Percentiles rank a stretch among this genome's conserved stretches.
These are phyloP conservation scores for Nannizziopsis barbatae DNA, from an alignment of 2,329 filamentous ascomycete species.

Conservation along the genomic window DNA sequence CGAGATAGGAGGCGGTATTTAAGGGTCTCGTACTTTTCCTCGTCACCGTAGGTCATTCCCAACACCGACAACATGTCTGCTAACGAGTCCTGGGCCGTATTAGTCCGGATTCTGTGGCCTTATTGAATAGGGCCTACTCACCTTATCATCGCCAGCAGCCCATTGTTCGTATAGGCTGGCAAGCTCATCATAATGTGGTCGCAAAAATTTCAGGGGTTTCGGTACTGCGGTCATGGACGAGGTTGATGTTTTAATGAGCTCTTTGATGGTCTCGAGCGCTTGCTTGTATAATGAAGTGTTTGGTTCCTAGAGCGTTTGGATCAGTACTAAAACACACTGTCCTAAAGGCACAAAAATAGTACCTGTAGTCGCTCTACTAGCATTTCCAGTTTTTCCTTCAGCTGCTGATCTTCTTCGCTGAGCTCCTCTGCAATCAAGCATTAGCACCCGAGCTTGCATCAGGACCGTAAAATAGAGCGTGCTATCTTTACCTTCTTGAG, in stretches of 20 bases:
- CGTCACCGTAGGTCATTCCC: constrained; percentile 97
- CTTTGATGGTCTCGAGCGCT: constrained; percentile 91
- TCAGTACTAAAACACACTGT: neutral
- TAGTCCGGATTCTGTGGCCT: neutral
- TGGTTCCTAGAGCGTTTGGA: constrained; percentile 53
- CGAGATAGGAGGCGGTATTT: constrained; percentile 89
- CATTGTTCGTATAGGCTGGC: constrained; percentile 82
- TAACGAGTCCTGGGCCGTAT: constrained; percentile 49
- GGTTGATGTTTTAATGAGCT: constrained; percentile 96
- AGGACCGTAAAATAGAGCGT: constrained; percentile 7
- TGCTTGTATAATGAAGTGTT: constrained; percentile 82
- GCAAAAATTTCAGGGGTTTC: constrained; percentile 93
- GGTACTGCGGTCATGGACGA: constrained; percentile 99
- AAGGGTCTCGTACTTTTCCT: constrained; percentile 87
- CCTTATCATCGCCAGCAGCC: constrained; percentile 74
- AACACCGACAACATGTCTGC: constrained; percentile 95
- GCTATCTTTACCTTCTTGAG: constrained; percentile 45
- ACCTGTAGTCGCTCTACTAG: constrained; percentile 89
- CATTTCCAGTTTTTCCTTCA: constrained; percentile 97
- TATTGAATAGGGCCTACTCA: constrained; percentile 28
- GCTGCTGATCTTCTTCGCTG: constrained; percentile 93
- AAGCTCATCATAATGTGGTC: constrained; percentile 88
- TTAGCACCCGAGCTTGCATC: neutral
- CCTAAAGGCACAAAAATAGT: constrained; percentile 15
- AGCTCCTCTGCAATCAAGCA: constrained; percentile 59